phyloP scores from a whole-genome alignment of 1,284 basidiomycete genomes.

The Sutorius eximius region DNA sequence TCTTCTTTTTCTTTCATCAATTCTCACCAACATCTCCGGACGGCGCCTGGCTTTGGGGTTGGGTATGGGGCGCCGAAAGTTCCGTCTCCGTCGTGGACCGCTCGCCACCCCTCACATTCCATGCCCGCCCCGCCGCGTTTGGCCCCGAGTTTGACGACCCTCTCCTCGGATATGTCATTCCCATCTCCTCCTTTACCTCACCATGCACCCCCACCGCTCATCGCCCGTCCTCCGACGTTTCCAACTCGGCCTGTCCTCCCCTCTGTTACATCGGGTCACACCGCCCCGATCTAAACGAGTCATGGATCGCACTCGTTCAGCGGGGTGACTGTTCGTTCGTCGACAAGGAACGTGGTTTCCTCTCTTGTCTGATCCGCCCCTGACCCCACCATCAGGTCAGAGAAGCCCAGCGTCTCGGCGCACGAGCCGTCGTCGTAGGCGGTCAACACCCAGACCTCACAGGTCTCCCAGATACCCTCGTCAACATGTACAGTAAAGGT shows the following conservation, averaged over 20 bases:
- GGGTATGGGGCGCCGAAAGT: conserved; percentile 75
- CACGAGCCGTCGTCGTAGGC: conserved; percentile 85
- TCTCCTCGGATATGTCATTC: conserved; percentile 76
- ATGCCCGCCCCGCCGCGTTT: conserved; percentile 68
- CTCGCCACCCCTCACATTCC: conserved; percentile 61
- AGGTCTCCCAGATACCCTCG: conserved; percentile 72
- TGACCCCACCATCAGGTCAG: conserved; percentile 38
- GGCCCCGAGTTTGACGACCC: conserved; percentile 68
- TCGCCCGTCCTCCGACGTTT: conserved; percentile 13
- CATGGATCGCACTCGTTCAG: conserved; percentile 86
- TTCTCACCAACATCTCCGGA: conserved; percentile 42
- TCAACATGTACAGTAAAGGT: conserved; percentile 91
- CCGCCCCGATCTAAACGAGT: conserved; percentile 56
- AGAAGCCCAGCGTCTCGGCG: conserved; percentile 82
- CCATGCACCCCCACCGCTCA: conserved; percentile 41
- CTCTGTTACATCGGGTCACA: conserved; percentile 57
- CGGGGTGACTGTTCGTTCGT: conserved; percentile 87
- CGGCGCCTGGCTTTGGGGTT: conserved; percentile 55
- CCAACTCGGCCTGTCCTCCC: conserved; percentile 63
- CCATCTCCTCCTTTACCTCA: conserved; percentile 67
- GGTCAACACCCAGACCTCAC: conserved; percentile 67
- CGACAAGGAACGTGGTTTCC: conserved; percentile 56
- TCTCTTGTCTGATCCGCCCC: neutral
- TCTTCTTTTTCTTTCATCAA: conserved; percentile 14
- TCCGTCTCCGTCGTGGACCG: conserved; percentile 78